Evolutionary conservation across 441 rosid genomes (phyloP).

Genomic region (Erodium moschatum): DNA sequence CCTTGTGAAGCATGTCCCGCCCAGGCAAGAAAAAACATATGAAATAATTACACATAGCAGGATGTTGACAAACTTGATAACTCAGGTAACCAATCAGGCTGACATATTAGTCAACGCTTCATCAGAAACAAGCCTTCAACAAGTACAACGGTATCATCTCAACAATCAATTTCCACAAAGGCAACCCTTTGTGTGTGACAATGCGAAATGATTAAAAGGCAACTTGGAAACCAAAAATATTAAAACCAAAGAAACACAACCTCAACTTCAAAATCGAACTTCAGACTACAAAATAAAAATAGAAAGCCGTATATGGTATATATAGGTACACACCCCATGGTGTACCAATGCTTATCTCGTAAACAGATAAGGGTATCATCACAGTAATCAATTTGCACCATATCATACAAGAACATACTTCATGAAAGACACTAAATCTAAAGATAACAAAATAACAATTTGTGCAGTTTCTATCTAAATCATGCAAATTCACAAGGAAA

Average conservation of each 20-base stretch:
- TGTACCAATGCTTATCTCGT: too few species aligned
- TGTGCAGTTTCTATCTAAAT: too few species aligned
- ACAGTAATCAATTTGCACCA: slow-evolving; percentile 19
- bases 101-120: neutral
- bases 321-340: too few species aligned
- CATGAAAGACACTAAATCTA: too few species aligned
- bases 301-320: too few species aligned
- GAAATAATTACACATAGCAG: neutral
- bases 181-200: neutral
- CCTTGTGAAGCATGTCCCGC: too few species aligned
- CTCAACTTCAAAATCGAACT: too few species aligned
- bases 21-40: too few species aligned
- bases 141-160: neutral
- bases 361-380: slow-evolving; percentile 20
- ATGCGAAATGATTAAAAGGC: neutral
- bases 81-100: neutral
- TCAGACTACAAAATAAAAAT: neutral
- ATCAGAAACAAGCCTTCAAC: neutral
- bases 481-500: too few species aligned
- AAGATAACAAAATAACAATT: too few species aligned
- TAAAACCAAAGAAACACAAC: neutral
- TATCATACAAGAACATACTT: neutral
- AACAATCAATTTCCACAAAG: neutral
- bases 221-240: too few species aligned
- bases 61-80: neutral